Conservation (phyloP, 768 basidiomycete species). For the Glaciozyma antarctica region DNA sequence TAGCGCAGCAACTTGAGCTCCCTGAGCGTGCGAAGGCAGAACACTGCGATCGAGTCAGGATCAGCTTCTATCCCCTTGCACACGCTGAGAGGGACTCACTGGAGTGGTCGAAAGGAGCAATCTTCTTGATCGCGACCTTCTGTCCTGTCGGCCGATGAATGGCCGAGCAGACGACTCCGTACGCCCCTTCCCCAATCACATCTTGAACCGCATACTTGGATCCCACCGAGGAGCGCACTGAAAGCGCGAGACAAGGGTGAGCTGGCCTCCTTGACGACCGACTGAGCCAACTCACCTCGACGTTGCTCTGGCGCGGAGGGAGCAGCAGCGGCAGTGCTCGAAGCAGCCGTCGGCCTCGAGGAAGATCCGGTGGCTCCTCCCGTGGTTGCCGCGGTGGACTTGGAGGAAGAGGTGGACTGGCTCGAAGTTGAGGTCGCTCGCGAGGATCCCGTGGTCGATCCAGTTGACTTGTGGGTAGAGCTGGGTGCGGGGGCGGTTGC, state of each 20-base stretch:
- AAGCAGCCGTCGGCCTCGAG: background rate
- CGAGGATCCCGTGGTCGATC: background rate
- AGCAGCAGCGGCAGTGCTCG: background rate
- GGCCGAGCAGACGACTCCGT: constrained; percentile 47
- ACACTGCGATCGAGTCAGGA: constrained; percentile 47
- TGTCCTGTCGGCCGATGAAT: constrained; percentile 65
- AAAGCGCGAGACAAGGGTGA: background rate
- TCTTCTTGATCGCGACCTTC: constrained; percentile 91
- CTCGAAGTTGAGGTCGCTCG: background rate
- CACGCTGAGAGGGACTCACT: constrained; percentile 4
- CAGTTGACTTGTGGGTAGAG: background rate
- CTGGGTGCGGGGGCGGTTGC: background rate
- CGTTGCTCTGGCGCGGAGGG: background rate
- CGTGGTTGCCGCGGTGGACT: background rate
- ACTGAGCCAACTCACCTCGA: background rate
- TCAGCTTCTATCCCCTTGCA: background rate
- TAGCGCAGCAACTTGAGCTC: constrained; percentile 90
- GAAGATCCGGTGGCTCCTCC: background rate
- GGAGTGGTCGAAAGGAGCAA: constrained; percentile 86
- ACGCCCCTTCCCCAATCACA: constrained; percentile 66
- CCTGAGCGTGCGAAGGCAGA: constrained; percentile 68
- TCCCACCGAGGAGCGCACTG: background rate
- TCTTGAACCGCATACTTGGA: constrained; percentile 16
- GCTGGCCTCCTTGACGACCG: background rate
- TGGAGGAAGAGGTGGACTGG: background rate